phyloP scores from a whole-genome alignment of 2,329 filamentous ascomycete species.

The Microascus cirrosus region DNA sequence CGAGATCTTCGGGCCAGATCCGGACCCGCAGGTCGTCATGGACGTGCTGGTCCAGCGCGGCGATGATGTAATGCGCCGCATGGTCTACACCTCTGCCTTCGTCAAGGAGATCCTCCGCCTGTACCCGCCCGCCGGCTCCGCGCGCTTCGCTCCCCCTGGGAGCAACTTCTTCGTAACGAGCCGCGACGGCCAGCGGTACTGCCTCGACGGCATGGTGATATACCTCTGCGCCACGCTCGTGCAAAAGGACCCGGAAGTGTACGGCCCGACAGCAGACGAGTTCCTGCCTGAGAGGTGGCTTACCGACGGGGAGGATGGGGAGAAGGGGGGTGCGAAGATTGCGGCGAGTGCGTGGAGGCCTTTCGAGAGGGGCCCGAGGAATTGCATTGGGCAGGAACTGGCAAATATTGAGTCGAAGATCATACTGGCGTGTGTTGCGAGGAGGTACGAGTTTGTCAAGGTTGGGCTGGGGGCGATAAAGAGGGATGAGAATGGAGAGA shows the following conservation, averaged over 20 bases:
- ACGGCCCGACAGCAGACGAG: conserved; percentile 19
- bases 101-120: conserved; percentile 25
- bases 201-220: conserved; percentile 21
- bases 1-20: conserved; percentile 18
- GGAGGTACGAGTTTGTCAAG: conserved; percentile 11
- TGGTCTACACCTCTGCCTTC: conserved; percentile 23
- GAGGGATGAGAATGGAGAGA: conserved; percentile 6
- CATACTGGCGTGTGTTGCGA: conserved; percentile 22
- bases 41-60: conserved; percentile 9
- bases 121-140: conserved; percentile 20
- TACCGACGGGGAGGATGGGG: not conserved
- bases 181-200: conserved; percentile 14
- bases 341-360: conserved; percentile 32
- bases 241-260: conserved; percentile 21
- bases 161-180: conserved; percentile 17
- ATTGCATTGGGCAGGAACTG: conserved; percentile 46
- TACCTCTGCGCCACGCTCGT: conserved; percentile 21
- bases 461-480: conserved; percentile 8
- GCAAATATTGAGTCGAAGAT: conserved; percentile 40
- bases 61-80: conserved; percentile 17
- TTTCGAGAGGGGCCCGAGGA: conserved; percentile 39
- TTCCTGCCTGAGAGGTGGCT: conserved; percentile 29
- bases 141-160: conserved; percentile 14
- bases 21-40: conserved; percentile 8
- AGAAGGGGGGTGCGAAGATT: not conserved